A percentile compares a stretch with the other conserved stretches of the same genome.
phyloP scores from a whole-genome alignment of 2,329 filamentous ascomycete species.

The Epicoccum sorghinum region DNA sequence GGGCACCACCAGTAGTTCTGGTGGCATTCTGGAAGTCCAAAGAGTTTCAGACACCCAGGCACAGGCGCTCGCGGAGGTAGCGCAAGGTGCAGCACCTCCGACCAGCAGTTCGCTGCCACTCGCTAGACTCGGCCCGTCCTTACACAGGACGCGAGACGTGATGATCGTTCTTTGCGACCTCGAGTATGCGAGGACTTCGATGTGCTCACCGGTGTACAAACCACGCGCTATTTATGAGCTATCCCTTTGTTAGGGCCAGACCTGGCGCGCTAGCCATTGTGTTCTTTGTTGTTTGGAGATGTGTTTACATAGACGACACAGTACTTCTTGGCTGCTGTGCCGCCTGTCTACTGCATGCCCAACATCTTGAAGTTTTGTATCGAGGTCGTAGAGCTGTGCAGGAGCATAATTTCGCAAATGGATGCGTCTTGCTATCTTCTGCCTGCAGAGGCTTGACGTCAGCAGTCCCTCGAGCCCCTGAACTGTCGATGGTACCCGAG shows the following conservation, averaged over 20 bases:
- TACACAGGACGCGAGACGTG: neutral
- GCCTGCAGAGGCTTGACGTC: too few relatives aligned
- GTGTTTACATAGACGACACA: too few relatives aligned
- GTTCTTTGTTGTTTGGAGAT: neutral
- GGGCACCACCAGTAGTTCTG: neutral
- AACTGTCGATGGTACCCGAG: too few relatives aligned
- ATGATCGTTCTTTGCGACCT: neutral
- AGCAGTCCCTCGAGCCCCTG: too few relatives aligned
- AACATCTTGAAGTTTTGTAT: too few relatives aligned
- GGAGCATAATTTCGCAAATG: too few relatives aligned
- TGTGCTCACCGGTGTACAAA: slow-evolving; percentile 5
- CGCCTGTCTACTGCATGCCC: too few relatives aligned
- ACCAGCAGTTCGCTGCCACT: too few relatives aligned
- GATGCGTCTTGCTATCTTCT: too few relatives aligned
- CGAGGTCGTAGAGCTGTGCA: too few relatives aligned
- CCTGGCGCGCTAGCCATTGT: slow-evolving; percentile 9
- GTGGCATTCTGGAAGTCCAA: neutral
- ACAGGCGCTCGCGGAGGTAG: too few relatives aligned
- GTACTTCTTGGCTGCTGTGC: too few relatives aligned
- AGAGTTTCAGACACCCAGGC: neutral
- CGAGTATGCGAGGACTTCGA: neutral
- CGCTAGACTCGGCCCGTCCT: slow-evolving; percentile 16
- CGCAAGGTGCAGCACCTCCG: neutral
- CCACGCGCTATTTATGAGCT: neutral
- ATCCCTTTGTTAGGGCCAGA: neutral